These are phyloP conservation scores for Monilinia polystroma DNA, from an alignment of 2,329 filamentous ascomycete species.

Conservation along the genomic window DNA sequence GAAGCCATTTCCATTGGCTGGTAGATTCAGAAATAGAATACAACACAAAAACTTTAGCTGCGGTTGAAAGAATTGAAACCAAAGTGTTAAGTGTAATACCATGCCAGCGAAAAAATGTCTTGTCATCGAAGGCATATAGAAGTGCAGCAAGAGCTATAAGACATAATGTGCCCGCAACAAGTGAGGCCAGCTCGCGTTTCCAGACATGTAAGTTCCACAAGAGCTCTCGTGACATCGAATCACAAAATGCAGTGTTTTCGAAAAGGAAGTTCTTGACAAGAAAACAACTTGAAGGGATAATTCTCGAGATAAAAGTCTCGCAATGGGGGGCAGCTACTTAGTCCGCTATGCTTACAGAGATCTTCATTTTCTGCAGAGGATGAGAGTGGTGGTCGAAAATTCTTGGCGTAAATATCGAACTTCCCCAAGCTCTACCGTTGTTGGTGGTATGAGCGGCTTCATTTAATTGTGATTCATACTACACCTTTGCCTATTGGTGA, in stretches of 20 bases:
- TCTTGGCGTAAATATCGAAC: slow-evolving; percentile 3
- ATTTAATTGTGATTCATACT: background rate
- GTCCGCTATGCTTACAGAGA: background rate
- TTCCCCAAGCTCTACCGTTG: background rate
- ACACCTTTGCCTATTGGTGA: background rate
- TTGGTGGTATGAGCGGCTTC: background rate
- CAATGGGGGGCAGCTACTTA: background rate
- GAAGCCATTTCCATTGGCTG: slow-evolving; percentile 16
- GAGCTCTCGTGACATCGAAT: slow-evolving; percentile 10
- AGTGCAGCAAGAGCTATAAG: slow-evolving; percentile 15
- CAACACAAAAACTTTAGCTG: slow-evolving; percentile 12
- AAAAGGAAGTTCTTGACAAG: background rate
- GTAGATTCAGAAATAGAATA: slow-evolving; percentile 14
- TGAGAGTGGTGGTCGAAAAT: background rate
- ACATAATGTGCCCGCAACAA: slow-evolving; percentile 2
- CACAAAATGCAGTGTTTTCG: background rate
- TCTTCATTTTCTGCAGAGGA: background rate
- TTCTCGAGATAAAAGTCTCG: background rate
- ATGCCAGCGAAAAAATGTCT: slow-evolving; percentile 10
- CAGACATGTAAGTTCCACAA: slow-evolving; percentile 11
- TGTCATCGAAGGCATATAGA: slow-evolving; percentile 2
- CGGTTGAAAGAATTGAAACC: slow-evolving; percentile 13
- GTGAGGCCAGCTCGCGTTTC: slow-evolving; percentile 14
- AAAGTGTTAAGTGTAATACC: slow-evolving; percentile 10
- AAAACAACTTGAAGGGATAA: background rate